phyloP scores from a whole-genome alignment of 208 protist genomes.

The Leishmania gerbilli region DNA sequence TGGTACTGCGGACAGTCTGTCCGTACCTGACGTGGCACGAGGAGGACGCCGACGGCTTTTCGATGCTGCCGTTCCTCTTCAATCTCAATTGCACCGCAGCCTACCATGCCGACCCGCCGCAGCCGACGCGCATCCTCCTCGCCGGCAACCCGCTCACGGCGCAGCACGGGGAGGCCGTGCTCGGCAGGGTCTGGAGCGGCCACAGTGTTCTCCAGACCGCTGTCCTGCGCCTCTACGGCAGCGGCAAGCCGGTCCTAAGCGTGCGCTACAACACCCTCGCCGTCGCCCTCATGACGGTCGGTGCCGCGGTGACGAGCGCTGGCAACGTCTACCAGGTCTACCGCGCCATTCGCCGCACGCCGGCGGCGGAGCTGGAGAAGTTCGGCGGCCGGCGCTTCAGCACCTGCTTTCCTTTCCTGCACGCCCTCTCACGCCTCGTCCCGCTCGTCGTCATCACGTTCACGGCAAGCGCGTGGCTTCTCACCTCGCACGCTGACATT shows the following conservation, averaged over 20 bases:
- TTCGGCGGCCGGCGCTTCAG: conserved; percentile 7
- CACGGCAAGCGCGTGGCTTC: conserved; percentile 62
- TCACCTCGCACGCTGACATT: conserved; percentile 68
- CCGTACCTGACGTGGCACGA: conserved; percentile 27
- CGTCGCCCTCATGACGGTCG: conserved; percentile 42
- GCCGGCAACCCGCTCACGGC: conserved; percentile 13
- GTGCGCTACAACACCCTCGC: conserved; percentile 77
- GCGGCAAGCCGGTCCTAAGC: conserved; percentile 32
- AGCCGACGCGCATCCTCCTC: conserved; percentile 29
- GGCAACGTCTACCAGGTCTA: conserved; percentile 77
- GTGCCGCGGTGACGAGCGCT: conserved; percentile 41
- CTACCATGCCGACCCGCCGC: conserved; percentile 43
- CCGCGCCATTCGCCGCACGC: conserved; percentile 37
- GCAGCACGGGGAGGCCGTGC: conserved; percentile 14
- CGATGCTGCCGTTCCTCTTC: conserved; percentile 41
- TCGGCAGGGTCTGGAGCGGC: conserved; percentile 39
- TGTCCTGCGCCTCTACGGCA: conserved; percentile 61
- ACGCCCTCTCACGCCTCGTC: conserved; percentile 61
- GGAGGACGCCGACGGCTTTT: conserved; percentile 9
- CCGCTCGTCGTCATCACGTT: conserved; percentile 57
- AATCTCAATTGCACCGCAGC: conserved; percentile 53
- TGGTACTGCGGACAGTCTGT: conserved; percentile 34
- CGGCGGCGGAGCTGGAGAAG: conserved; percentile 15
- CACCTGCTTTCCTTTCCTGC: conserved; percentile 46
- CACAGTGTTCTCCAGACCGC: conserved; percentile 53